Conservation (phyloP, 495 filamentous ascomycete species). For the Cetradonia linearis region DNA sequence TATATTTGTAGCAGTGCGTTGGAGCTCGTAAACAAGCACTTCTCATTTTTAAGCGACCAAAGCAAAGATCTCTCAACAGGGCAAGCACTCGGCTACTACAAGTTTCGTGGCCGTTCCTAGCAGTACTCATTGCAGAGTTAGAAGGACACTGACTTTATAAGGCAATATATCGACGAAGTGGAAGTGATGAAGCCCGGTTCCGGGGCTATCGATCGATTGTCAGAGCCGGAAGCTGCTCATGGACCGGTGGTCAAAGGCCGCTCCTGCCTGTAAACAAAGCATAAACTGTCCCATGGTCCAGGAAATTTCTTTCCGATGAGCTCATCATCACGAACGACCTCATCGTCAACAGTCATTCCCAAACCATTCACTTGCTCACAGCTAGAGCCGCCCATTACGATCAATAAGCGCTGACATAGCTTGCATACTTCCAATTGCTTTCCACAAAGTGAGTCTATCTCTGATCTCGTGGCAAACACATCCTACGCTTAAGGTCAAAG, state of each 20-base stretch:
- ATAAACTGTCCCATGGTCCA: too few species aligned
- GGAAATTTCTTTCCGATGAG: too few species aligned
- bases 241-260: not conserved
- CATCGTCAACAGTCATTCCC: not conserved
- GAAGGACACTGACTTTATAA: not conserved
- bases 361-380: conserved; percentile 5
- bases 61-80: not conserved
- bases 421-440: not conserved
- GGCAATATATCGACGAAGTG: not conserved
- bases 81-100: not conserved
- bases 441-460: conserved; percentile 1
- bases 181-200: not conserved
- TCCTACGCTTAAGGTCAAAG: not conserved
- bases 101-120: not conserved
- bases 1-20: not conserved
- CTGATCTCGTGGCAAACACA: not conserved
- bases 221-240: not conserved
- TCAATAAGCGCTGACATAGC: not conserved
- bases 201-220: not conserved
- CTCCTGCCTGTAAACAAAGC: conserved; percentile 3
- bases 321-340: not conserved
- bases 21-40: not conserved
- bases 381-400: not conserved
- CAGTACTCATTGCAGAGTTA: not conserved
- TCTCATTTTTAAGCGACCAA: not conserved